Conservation (phyloP, 2,329 filamentous ascomycete species). For the Colletotrichum truncatum region DNA sequence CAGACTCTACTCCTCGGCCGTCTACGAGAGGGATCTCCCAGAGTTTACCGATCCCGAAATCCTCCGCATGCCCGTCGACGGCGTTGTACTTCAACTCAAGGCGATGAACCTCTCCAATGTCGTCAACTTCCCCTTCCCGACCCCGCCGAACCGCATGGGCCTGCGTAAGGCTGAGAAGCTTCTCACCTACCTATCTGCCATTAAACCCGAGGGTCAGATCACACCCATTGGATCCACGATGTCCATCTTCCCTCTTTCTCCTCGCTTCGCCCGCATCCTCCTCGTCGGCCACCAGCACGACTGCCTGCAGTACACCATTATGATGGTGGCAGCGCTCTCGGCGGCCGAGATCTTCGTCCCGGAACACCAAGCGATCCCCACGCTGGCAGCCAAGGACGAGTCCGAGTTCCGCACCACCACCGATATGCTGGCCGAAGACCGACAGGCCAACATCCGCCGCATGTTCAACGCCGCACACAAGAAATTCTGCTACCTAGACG, state of each 20-base stretch:
- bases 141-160: conserved; percentile 80
- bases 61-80: conserved; percentile 89
- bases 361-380: conserved; percentile 78
- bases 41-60: conserved; percentile 91
- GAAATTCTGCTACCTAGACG: conserved; percentile 82
- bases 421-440: conserved; percentile 77
- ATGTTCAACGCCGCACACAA: conserved; percentile 77
- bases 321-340: conserved; percentile 87
- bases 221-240: conserved; percentile 84
- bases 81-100: conserved; percentile 92
- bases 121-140: conserved; percentile 95
- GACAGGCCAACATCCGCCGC: conserved; percentile 69
- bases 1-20: conserved; percentile 90
- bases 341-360: conserved; percentile 89
- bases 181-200: conserved; percentile 84
- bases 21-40: conserved; percentile 89
- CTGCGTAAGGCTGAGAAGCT: conserved; percentile 87
- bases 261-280: conserved; percentile 92
- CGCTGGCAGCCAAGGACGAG: conserved; percentile 55
- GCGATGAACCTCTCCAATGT: conserved; percentile 92
- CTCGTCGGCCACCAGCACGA: conserved; percentile 84
- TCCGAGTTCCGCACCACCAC: conserved; percentile 67
- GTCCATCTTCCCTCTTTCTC: conserved; percentile 88
- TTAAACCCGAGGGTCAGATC: conserved; percentile 76
- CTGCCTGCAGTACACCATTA: conserved; percentile 86